phyloP scores from a whole-genome alignment of 805 yeast species.

The Wickerhamomyces bisporus region DNA sequence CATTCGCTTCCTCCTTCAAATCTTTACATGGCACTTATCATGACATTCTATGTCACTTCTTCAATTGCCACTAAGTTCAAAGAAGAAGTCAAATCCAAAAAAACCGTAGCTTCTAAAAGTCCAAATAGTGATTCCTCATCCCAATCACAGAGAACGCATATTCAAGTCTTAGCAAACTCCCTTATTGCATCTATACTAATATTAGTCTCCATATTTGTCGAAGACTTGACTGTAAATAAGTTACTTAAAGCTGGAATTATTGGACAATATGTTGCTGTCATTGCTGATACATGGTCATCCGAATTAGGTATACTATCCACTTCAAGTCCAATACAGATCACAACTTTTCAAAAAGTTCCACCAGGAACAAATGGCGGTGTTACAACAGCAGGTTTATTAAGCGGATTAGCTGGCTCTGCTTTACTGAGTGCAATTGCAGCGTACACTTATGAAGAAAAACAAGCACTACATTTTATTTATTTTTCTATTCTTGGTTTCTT shows the following conservation, averaged over 20 bases:
- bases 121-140: slow-evolving; percentile 15
- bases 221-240: slow-evolving; percentile 2
- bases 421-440: slow-evolving; percentile 28
- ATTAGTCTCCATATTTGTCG: slow-evolving; percentile 16
- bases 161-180: slow-evolving; percentile 40
- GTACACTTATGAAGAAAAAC: slow-evolving; percentile 16
- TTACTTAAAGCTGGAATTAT: slow-evolving; percentile 23
- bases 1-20: slow-evolving; percentile 34
- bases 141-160: slow-evolving; percentile 30
- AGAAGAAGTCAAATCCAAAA: slow-evolving; percentile 28
- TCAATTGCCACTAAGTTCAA: slow-evolving; percentile 36
- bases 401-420: slow-evolving; percentile 33
- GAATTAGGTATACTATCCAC: slow-evolving; percentile 39
- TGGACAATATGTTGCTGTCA: slow-evolving; percentile 38
- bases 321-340: slow-evolving; percentile 33
- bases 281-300: slow-evolving; percentile 44
- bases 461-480: slow-evolving; percentile 20
- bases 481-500: slow-evolving; percentile 29
- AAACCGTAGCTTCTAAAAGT: slow-evolving; percentile 24
- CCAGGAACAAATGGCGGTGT: slow-evolving; percentile 46
- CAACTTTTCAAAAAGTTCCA: slow-evolving; percentile 36
- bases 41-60: slow-evolving; percentile 33
- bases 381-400: slow-evolving; percentile 29
- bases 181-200: slow-evolving; percentile 32
- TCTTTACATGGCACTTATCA: slow-evolving; percentile 27